Evolutionary conservation across 768 basidiomycete species (phyloP), one percentile per base, ranked within the genome.

Genomic region (Polyporus arcularius): DNA sequence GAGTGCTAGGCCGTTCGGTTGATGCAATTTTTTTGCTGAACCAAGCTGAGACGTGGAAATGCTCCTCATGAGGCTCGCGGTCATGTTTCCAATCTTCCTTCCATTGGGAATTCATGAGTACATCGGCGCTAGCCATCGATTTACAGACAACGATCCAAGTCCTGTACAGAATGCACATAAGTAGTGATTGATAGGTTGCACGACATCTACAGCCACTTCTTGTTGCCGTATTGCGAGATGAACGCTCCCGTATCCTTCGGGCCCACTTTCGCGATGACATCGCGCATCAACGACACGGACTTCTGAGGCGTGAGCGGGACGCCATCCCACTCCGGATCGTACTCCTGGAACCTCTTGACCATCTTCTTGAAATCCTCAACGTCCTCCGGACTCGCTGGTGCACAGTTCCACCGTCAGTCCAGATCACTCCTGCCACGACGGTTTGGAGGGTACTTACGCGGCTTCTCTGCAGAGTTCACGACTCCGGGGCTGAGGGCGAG

Each of bases 401-500:
- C 35, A 6, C 35, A 35, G 35, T 11, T 6, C 35, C 35, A 1
- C 7, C 6, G 35, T 35, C 7, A 35, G 35, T 35, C 21, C 21
- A 26, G 35, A 11, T 35, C 35, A 6, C 11, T 11, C 35, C 11
- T 11, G 35, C 11, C 6, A 7, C 35, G 35, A 35, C 35, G 35
- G 6, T 6, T 11, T 35, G n/a, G 32, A 15, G 15, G 10, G 39
- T 9, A 58, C 65, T 58, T 51, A 68, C 64, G 59, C 1, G 62
- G 55, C 15, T 45, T 60, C 56, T 57, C 46, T 12, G 65, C 43
- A n/a, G 75, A 76, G 56, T 76, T 64, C 7, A 78, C 77, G 7
- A 76, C 15, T 4, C 77, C 78, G 4, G 78, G 78, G 55, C 72
- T 73, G 54, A 79, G 56, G 4, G 73, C 65, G 15, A 79, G 67